phyloP scores from a whole-genome alignment of 495 filamentous ascomycete genomes.

The Aspergillus homomorphus region DNA sequence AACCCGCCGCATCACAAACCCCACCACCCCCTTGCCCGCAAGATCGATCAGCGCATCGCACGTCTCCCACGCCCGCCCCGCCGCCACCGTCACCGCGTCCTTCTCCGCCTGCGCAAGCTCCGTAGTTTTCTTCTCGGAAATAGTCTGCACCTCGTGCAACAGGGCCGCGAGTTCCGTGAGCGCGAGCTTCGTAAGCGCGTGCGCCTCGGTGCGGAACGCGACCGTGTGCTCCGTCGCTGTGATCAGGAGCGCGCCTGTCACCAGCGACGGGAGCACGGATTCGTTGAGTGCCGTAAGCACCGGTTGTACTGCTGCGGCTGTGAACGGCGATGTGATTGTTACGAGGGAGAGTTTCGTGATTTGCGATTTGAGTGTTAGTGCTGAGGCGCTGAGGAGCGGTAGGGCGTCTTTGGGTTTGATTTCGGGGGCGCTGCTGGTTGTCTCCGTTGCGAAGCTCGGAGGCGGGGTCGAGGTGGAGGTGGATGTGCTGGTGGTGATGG shows the following conservation, averaged over 20 bases:
- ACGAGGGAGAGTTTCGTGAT: slow-evolving; percentile 83
- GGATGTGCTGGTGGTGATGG: slow-evolving; percentile 27
- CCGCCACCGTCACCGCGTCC: slow-evolving; percentile 37
- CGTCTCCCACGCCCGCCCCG: slow-evolving; percentile 55
- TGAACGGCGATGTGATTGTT: slow-evolving; percentile 80
- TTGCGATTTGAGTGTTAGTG: slow-evolving; percentile 70
- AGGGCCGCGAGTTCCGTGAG: slow-evolving; percentile 41
- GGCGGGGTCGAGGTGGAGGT: slow-evolving; percentile 8
- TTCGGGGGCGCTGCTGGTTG: slow-evolving; percentile 20
- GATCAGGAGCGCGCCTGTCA: slow-evolving; percentile 65
- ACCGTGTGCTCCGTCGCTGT: slow-evolving; percentile 54
- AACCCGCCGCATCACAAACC: slow-evolving; percentile 57
- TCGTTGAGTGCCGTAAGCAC: slow-evolving; percentile 64
- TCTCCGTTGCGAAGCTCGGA: background rate
- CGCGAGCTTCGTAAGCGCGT: slow-evolving; percentile 28
- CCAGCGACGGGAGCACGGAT: slow-evolving; percentile 65
- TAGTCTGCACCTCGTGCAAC: slow-evolving; percentile 32
- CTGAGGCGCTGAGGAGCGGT: slow-evolving; percentile 60
- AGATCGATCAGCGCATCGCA: slow-evolving; percentile 69
- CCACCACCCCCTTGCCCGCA: slow-evolving; percentile 60
- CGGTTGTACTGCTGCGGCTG: slow-evolving; percentile 64
- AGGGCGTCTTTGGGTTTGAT: slow-evolving; percentile 48
- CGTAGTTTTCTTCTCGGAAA: slow-evolving; percentile 25
- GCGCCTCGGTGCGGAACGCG: slow-evolving; percentile 53
- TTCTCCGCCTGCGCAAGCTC: slow-evolving; percentile 35